phyloP scores from a whole-genome alignment of 441 rosid species.

The Euphorbia corollata region DNA sequence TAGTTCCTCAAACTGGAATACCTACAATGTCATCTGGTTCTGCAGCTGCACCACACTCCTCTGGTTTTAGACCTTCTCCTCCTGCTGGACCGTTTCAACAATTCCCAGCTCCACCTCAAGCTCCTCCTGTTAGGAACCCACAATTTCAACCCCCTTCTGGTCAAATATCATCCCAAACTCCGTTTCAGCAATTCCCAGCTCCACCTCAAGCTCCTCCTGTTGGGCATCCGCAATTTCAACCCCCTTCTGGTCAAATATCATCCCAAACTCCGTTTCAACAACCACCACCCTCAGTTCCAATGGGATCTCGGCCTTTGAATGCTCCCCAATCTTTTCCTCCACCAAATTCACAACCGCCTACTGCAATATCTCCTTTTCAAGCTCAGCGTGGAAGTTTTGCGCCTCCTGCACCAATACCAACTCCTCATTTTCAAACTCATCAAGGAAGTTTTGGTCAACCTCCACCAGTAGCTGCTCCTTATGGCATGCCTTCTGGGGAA shows the following conservation, averaged over 20 bases:
- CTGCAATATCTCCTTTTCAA: slow-evolving; percentile 45
- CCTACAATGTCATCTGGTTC: slow-evolving; percentile 41
- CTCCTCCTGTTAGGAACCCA: slow-evolving; percentile 50
- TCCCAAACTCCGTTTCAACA: slow-evolving; percentile 37
- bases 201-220: slow-evolving; percentile 43
- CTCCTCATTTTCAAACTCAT: slow-evolving; percentile 49
- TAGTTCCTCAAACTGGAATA: slow-evolving; percentile 34
- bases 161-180: slow-evolving; percentile 40
- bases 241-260: slow-evolving; percentile 51
- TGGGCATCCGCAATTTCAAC: slow-evolving; percentile 50
- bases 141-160: slow-evolving; percentile 48
- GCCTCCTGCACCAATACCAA: slow-evolving; percentile 33
- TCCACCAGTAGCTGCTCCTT: slow-evolving; percentile 34
- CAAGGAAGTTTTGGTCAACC: slow-evolving; percentile 49
- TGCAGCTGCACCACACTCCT: slow-evolving; percentile 28
- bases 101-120: slow-evolving; percentile 42
- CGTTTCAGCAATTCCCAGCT: slow-evolving; percentile 41
- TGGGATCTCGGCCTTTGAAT: slow-evolving; percentile 55
- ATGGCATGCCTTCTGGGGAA: slow-evolving; percentile 38
- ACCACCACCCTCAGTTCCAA: slow-evolving; percentile 45
- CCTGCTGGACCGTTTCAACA: slow-evolving; percentile 40
- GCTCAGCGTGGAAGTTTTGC: slow-evolving; percentile 47
- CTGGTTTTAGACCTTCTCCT: slow-evolving; percentile 47
- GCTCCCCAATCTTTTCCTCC: slow-evolving; percentile 45
- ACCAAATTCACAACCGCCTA: slow-evolving; percentile 40